phyloP scores from a whole-genome alignment of 2,329 filamentous ascomycete species.

The Fusarium sp. region DNA sequence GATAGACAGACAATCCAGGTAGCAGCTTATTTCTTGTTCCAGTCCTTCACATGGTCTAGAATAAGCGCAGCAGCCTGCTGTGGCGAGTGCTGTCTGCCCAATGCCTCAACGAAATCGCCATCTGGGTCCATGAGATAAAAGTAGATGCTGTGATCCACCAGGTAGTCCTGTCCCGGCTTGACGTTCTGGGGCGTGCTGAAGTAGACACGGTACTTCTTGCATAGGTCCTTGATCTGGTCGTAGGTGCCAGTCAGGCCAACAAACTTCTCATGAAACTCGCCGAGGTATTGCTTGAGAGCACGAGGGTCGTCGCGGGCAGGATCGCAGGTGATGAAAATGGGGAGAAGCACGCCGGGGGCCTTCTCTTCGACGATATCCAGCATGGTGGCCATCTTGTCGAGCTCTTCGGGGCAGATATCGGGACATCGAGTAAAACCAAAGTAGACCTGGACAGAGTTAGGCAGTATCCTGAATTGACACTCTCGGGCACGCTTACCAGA shows the following conservation, averaged over 20 bases:
- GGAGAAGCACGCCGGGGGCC: conserved; percentile 65
- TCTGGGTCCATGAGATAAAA: conserved; percentile 99
- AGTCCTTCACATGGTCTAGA: conserved; percentile 80
- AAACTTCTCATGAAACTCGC: conserved; percentile 88
- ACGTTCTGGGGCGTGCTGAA: conserved; percentile 92
- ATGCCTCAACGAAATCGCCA: conserved; percentile 96
- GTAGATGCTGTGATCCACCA: conserved; percentile 99
- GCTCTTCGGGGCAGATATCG: conserved; percentile 97
- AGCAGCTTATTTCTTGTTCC: conserved; percentile 42
- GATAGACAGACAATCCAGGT: not conserved
- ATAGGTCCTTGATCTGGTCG: conserved; percentile 91
- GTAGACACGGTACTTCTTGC: conserved; percentile 96
- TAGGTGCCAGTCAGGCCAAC: conserved; percentile 92
- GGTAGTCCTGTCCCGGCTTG: conserved; percentile 92
- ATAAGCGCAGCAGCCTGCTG: conserved; percentile 87
- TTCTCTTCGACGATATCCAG: conserved; percentile 74
- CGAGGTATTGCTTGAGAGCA: conserved; percentile 84
- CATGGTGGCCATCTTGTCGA: conserved; percentile 99
- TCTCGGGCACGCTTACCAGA: conserved; percentile 60
- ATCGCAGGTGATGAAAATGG: conserved; percentile 95
- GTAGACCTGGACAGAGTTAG: conserved; percentile 72
- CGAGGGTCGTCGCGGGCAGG: conserved; percentile 88
- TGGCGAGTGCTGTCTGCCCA: conserved; percentile 93
- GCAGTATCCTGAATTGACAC: not conserved
- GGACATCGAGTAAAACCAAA: conserved; percentile 99